Percentiles rank a stretch among this genome's conserved stretches.
These are phyloP conservation scores for Spinacia oleracea DNA, from an alignment of 179 eudicot genomes.

Conservation along the genomic window DNA sequence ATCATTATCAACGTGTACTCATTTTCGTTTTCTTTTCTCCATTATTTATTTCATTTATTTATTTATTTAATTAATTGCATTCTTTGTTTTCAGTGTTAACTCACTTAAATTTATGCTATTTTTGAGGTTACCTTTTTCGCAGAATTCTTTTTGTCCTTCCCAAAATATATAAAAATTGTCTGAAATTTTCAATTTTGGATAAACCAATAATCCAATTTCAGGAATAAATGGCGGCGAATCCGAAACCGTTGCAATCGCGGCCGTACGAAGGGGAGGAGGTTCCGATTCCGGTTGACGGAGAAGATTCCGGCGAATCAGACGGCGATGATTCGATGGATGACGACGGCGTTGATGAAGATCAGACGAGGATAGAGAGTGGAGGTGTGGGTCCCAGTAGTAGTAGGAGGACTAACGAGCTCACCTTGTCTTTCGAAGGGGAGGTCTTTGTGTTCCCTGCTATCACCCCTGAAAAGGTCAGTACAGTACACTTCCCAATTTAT, in stretches of 20 bases:
- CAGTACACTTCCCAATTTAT: neutral
- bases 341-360: slow-evolving; percentile 24
- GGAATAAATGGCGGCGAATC: slow-evolving; percentile 22
- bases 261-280: slow-evolving; percentile 22
- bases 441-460: slow-evolving; percentile 37
- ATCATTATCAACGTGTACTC: neutral
- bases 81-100: slow-evolving; percentile 6
- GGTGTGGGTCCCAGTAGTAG: slow-evolving; percentile 22
- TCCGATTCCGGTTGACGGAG: neutral
- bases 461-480: slow-evolving; percentile 34
- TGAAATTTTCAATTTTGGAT: neutral
- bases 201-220: neutral
- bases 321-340: slow-evolving; percentile 36
- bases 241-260: slow-evolving; percentile 25
- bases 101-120: neutral
- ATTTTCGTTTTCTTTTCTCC: neutral
- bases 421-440: slow-evolving; percentile 35
- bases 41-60: neutral
- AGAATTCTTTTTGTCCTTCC: slow-evolving; percentile 8
- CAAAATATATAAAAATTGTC: neutral
- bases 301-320: slow-evolving; percentile 30
- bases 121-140: slow-evolving; percentile 13
- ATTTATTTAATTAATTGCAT: neutral
- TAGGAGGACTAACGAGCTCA: slow-evolving; percentile 32
- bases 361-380: slow-evolving; percentile 25